Evolutionary conservation across 768 basidiomycete genomes (phyloP), one percentile per base, ranked within the genome.

Genomic region (Pilatotrama ljubarskyi): DNA sequence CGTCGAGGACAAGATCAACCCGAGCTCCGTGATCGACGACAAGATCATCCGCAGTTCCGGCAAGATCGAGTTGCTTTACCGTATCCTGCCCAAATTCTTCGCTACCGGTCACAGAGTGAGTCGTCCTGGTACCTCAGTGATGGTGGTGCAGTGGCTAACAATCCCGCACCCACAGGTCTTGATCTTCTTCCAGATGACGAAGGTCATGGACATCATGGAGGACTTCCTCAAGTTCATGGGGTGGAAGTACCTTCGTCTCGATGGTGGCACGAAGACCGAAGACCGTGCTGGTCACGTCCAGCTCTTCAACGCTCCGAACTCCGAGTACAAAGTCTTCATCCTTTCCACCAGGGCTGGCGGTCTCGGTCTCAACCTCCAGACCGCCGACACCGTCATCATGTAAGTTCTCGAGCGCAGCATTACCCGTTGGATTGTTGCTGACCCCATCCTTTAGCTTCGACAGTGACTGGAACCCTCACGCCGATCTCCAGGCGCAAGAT

Each of bases 111-210:
- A 98, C 77, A 86, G 95, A 70, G 93, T 92, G 69, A 47, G 83
- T 65, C 43, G 18, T 20, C 14, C 6, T 2, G 2, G 13, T 20
- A 18, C 51, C 17, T 13, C n/a, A n/a, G 18, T 0, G 10, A 38
- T 1, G 5, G 38, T 4, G 5, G 36, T 17, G 37, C 29, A 10
- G 29, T 32, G 29, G 29, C 7, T 48, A n/a, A 18, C 37, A 9
- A 22, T 46, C 18, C 3, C 65, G 36, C 11, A 61, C 52, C 22
- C 41, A 0, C 64, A 94, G 91, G 93, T 96, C 46, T 85, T 99
- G 57, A 98, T 99, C 67, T 98, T 99, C 85, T 98, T 98, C 87
- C 97, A 99, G 76, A 98, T 98, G 97, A 98, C 95, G 15, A 92
- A 94, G 70, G 93, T 98, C 67, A 97, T 98, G 95, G 93, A 96